Evolutionary conservation across 345 rosid species (phyloP).

Genomic region (Salix udensis): DNA sequence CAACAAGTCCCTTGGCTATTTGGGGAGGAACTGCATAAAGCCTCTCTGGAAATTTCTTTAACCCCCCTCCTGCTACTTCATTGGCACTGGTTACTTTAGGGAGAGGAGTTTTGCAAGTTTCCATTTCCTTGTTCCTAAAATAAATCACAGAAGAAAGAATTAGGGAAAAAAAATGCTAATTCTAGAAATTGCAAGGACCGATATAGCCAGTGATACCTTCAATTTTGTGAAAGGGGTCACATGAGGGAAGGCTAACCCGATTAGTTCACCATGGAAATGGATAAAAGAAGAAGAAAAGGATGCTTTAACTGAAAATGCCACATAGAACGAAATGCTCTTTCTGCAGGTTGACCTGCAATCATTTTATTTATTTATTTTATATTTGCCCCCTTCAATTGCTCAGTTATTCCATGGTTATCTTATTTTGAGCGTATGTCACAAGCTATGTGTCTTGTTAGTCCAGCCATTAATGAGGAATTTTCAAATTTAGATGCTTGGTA

Average conservation of each 20-base stretch:
- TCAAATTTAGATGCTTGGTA: not conserved
- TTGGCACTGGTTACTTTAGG: slow-evolving; percentile 58
- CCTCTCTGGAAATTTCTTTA: slow-evolving; percentile 86
- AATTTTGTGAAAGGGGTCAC: not conserved
- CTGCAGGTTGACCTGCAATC: not conserved
- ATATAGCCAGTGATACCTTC: not conserved
- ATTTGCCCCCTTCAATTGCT: not conserved
- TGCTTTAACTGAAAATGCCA: not conserved
- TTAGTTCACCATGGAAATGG: not conserved
- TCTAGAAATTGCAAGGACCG: not conserved
- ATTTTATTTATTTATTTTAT: not conserved
- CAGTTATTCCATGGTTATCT: not conserved
- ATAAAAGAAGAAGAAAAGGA: not conserved
- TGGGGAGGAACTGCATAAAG: slow-evolving; percentile 77
- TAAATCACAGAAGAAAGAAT: slow-evolving; percentile 15
- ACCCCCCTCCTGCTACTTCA: slow-evolving; percentile 81
- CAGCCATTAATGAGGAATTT: not conserved
- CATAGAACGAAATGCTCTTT: not conserved
- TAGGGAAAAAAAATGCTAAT: not conserved
- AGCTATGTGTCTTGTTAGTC: not conserved
- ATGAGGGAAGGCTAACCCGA: not conserved
- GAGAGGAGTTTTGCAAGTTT: slow-evolving; percentile 63
- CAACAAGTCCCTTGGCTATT: slow-evolving; percentile 55
- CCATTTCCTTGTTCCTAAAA: slow-evolving; percentile 72
- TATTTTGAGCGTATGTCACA: not conserved